Base-by-base conservation (phyloP, 345 rosid species). In the Camelina laxa region DNA sequence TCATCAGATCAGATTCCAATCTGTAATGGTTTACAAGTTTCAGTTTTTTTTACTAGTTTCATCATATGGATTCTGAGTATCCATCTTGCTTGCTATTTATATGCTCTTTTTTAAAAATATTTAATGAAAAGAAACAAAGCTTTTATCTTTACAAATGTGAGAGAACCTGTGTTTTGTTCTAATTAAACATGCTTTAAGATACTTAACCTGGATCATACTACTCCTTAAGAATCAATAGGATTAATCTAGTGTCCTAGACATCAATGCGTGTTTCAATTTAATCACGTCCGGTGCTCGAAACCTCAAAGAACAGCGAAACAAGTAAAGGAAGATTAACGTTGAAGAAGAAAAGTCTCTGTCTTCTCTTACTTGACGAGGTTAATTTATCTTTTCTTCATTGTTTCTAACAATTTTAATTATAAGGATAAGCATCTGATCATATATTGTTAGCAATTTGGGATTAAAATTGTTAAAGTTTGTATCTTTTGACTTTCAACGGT, bases 51-150 rank as follows among this genome's bases (percentile, higher is more conserved):
- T 61, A 4, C 17, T 39, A 27, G 21, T 21, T 47, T 24, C 45
- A 2, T 36, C 39, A 4, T 6, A 11, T 47, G 55, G 50, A 9
- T 35, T 69, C 1, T 54, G 14, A 21, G 31, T 60, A 36, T 3
- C 30, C 5, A 58, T 20, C 27, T 47, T 60, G 12, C 14, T 20
- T 21, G 38, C 69, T 9, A 0, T 7, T 33, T 60, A 45, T 74
- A 56, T 55, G 60, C 10, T 75, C 35, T 27, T n/a, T 21, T 60
- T 30, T 60, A n/a, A n/a, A n/a, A 15, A 51, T 67, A 60, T 22
- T 38, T 14, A 1, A 22, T 48, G 12, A 14, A 67, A 51, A 2
- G 1, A 7, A 30, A 41, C n/a, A 54, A n/a, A 33, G 67, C 10
- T 38, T 7, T 39, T 4, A 39, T 51, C 11, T 39, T 22, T 24